A percentile compares a stretch with the other conserved stretches of the same genome.
These are phyloP conservation scores for Oryza punctata DNA, from an alignment of 176 grass and related monocot genomes.

Conservation along the genomic window DNA sequence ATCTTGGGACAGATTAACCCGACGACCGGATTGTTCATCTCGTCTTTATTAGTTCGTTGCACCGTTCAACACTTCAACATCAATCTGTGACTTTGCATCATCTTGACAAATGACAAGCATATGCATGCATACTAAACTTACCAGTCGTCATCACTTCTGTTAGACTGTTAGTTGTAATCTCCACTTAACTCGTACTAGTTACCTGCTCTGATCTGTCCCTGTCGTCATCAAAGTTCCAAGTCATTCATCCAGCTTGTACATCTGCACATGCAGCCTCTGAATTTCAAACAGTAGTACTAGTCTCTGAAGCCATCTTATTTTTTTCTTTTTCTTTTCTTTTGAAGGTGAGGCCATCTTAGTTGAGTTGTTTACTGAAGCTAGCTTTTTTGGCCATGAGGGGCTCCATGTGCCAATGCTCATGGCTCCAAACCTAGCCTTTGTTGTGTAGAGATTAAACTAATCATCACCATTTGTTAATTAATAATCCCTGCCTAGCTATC, in stretches of 20 bases:
- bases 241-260: not conserved
- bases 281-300: slow-evolving; percentile 30
- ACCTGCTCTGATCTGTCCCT: slow-evolving; percentile 7
- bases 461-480: slow-evolving; percentile 15
- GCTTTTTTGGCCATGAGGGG: slow-evolving; percentile 47
- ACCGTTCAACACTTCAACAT: slow-evolving; percentile 21
- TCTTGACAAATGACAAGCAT: not conserved
- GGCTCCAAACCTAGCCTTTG: slow-evolving; percentile 60
- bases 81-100: not conserved
- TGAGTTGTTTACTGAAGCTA: slow-evolving; percentile 9
- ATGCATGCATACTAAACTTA: not conserved
- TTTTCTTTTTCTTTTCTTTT: not conserved
- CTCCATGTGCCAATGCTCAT: slow-evolving; percentile 59
- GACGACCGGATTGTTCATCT: not conserved
- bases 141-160: not conserved
- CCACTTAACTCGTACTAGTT: not conserved
- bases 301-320: not conserved
- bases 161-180: not conserved
- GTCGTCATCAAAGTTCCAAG: not conserved
- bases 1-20: not conserved
- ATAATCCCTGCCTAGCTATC: not conserved
- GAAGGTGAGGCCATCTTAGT: slow-evolving; percentile 5
- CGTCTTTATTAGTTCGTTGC: not conserved
- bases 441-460: slow-evolving; percentile 41
- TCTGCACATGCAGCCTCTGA: slow-evolving; percentile 4